Evolutionary conservation across 2,329 filamentous ascomycete genomes (phyloP), one percentile per base, ranked within the genome.

Genomic region (Pseudonectria foliicola): DNA sequence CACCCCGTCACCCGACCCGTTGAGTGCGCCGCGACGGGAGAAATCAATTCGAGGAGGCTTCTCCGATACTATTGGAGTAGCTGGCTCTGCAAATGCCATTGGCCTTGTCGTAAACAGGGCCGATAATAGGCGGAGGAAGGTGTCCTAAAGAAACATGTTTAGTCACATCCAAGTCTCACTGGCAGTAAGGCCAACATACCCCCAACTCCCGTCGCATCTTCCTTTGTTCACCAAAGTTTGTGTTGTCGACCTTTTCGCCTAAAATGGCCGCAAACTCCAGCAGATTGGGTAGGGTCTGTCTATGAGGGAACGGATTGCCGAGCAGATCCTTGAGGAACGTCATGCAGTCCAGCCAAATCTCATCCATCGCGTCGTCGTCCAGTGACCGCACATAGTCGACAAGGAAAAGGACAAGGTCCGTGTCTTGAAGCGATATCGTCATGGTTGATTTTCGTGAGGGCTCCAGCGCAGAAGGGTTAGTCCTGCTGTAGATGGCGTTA

Each of bases 311-410:
- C 1, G 92, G 93, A 53, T 98, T 98, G 15, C 82, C 80, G 18
- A 98, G 70, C 18, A 98, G 75, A 55, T 98, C 93, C 44, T 80
- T 83, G 40, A 96, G 61, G 59, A 98, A 98, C 0, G 82, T 77
- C 52, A 89, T 87, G 57, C 90, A 98, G 56, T 98, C 90, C 27
- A 80, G 73, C 92, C 92, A 98, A 31, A 98, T 95, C 61, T 98
- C 92, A 52, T 98, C 92, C 74, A 95, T 90, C 12, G 92, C 85
- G 64, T 98, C 92, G 52, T 98, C 92, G 53, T 98, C 92, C 10
- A 96, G 70, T 1, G 89, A 92, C 21, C 77, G 77, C 1, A 88
- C 82, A 59, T 98, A 98, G 43, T 92, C 85, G 7, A 95, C 85
- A 29, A 96, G 63, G 57, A 98, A 98, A 7, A 83, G 76, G 7